Conservation (phyloP, 2,329 filamentous ascomycete species). For the Diaporthe citriasiana region DNA sequence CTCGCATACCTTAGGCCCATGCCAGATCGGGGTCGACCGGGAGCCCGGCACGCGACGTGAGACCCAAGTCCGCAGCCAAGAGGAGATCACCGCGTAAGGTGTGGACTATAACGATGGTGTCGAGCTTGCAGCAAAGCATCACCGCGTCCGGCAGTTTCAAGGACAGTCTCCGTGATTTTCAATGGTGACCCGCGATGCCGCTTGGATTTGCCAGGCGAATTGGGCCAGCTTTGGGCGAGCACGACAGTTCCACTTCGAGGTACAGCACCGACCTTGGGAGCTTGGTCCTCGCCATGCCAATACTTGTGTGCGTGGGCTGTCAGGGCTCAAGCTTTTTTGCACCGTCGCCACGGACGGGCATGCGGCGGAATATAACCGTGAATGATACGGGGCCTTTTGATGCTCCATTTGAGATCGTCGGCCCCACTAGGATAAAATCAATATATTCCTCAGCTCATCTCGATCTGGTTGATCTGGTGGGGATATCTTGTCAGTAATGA, state of each 20-base stretch:
- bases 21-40: slow-evolving; percentile 18
- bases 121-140: slow-evolving; percentile 22
- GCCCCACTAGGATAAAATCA: neutral
- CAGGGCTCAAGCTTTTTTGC: neutral
- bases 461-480: slow-evolving; percentile 22
- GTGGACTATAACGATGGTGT: neutral
- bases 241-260: neutral
- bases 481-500: neutral
- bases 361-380: slow-evolving; percentile 18
- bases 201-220: neutral
- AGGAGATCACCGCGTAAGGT: slow-evolving; percentile 12
- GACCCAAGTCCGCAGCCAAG: neutral
- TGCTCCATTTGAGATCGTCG: slow-evolving; percentile 15
- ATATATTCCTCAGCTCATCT: slow-evolving; percentile 19
- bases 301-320: neutral
- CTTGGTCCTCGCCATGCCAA: neutral
- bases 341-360: neutral
- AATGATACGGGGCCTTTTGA: neutral
- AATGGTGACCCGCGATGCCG: slow-evolving; percentile 9
- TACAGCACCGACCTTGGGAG: neutral
- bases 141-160: slow-evolving; percentile 10
- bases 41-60: slow-evolving; percentile 23
- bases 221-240: neutral
- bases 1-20: slow-evolving; percentile 5
- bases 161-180: slow-evolving; percentile 10